phyloP scores from a whole-genome alignment of 2,329 filamentous ascomycete genomes.

The Calonectria pseudoreteaudii region DNA sequence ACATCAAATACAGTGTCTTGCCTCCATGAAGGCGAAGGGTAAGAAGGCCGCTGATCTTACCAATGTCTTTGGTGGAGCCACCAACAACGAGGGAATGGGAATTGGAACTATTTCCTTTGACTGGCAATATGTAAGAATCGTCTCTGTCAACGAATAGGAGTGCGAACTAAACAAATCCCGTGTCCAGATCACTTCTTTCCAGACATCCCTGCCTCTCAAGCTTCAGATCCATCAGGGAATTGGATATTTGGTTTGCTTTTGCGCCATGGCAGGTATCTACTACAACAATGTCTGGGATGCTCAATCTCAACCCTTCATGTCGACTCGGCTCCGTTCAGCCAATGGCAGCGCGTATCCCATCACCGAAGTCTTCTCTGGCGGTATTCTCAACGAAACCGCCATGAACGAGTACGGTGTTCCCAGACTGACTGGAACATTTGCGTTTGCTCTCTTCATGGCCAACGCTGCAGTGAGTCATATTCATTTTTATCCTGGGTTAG shows the following conservation, averaged over 20 bases:
- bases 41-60: conserved; percentile 57
- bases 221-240: conserved; percentile 60
- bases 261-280: conserved; percentile 64
- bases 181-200: conserved; percentile 63
- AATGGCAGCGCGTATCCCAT: conserved; percentile 57
- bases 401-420: conserved; percentile 59
- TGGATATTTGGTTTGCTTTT: conserved; percentile 62
- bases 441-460: conserved; percentile 66
- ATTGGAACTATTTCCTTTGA: conserved; percentile 63
- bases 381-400: conserved; percentile 55
- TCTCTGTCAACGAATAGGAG: accelerated
- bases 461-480: conserved; percentile 62
- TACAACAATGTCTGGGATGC: conserved; percentile 62
- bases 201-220: conserved; percentile 64
- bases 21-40: conserved; percentile 62
- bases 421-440: conserved; percentile 61
- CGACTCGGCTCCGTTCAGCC: conserved; percentile 55
- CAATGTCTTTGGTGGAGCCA: conserved; percentile 62
- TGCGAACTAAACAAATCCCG: not conserved
- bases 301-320: conserved; percentile 65
- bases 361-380: conserved; percentile 53
- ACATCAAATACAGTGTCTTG: conserved; percentile 53
- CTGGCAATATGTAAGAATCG: conserved; percentile 63
- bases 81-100: conserved; percentile 65
- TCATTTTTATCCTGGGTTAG: not conserved